Evolutionary conservation across 1,284 basidiomycete genomes (phyloP).

Genomic region (Ceratobasidium sp.): DNA sequence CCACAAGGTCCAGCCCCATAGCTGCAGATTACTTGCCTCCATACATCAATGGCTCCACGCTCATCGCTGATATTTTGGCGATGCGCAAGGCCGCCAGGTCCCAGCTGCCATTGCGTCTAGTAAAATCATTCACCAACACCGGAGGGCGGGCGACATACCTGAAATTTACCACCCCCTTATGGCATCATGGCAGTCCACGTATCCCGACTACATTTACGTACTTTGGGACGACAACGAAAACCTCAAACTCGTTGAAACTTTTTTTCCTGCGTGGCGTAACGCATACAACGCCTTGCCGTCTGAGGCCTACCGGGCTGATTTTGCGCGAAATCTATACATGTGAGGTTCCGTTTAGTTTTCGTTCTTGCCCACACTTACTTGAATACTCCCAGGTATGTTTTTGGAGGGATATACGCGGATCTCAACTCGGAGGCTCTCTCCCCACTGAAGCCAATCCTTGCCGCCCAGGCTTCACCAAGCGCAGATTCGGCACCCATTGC

Average conservation of each 20-base stretch:
- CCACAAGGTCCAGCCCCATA: neutral
- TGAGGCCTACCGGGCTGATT: slow-evolving; percentile 22
- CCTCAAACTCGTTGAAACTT: slow-evolving; percentile 7
- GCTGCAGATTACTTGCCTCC: neutral
- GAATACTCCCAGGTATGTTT: slow-evolving; percentile 3
- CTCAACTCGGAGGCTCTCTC: slow-evolving; percentile 19
- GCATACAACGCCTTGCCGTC: slow-evolving; percentile 16
- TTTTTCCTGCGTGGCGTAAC: slow-evolving; percentile 17
- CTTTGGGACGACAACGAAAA: slow-evolving; percentile 26
- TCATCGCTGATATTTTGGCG: neutral
- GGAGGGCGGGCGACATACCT: neutral
- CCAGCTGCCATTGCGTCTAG: neutral
- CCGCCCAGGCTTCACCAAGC: neutral
- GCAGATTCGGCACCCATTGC: neutral
- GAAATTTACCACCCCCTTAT: neutral
- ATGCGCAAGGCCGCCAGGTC: slow-evolving; percentile 1
- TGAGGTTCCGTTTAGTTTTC: neutral
- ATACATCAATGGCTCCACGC: slow-evolving; percentile 5
- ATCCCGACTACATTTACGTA: slow-evolving; percentile 15
- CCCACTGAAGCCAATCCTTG: neutral
- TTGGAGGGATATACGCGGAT: slow-evolving; percentile 37
- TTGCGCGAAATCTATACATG: slow-evolving; percentile 28
- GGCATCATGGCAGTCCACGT: slow-evolving; percentile 5
- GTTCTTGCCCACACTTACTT: neutral
- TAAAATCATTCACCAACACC: slow-evolving; percentile 22